phyloP scores from a whole-genome alignment of 208 protist species.

The Naegleria fowleri region DNA sequence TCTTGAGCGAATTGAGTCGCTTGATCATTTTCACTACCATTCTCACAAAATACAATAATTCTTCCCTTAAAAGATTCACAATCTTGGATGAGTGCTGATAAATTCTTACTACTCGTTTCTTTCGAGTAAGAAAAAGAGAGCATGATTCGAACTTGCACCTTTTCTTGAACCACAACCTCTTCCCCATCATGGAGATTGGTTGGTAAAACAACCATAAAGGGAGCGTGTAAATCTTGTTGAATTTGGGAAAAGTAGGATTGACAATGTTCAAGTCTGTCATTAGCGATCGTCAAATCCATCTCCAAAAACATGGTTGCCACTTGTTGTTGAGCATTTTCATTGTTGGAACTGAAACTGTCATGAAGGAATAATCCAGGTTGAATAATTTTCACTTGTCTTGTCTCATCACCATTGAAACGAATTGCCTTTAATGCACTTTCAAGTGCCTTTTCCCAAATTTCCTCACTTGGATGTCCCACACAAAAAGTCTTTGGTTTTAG shows the following conservation, averaged over 20 bases:
- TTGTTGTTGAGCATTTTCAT: not conserved
- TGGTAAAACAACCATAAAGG: not conserved
- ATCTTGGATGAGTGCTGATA: not conserved
- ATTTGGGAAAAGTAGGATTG: not conserved
- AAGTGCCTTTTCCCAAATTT: not conserved
- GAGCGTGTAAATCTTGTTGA: not conserved
- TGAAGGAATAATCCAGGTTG: not conserved
- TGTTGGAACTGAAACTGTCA: not conserved
- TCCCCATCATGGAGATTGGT: not conserved
- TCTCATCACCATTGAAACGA: not conserved
- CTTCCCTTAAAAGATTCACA: not conserved
- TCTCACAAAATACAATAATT: not conserved
- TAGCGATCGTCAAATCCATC: not conserved
- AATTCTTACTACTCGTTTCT: not conserved
- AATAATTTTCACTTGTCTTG: not conserved
- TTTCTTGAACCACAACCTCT: not conserved
- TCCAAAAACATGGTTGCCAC: not conserved
- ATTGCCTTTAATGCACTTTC: not conserved
- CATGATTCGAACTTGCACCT: not conserved
- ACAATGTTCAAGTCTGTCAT: not conserved
- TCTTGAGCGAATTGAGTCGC: not conserved
- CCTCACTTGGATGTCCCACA: not conserved
- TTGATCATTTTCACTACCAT: not conserved
- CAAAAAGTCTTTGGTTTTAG: constrained; percentile 2
- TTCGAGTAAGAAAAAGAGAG: not conserved